Base-by-base conservation (phyloP, 306 rosid species). In the Ormosia semicastrata region DNA sequence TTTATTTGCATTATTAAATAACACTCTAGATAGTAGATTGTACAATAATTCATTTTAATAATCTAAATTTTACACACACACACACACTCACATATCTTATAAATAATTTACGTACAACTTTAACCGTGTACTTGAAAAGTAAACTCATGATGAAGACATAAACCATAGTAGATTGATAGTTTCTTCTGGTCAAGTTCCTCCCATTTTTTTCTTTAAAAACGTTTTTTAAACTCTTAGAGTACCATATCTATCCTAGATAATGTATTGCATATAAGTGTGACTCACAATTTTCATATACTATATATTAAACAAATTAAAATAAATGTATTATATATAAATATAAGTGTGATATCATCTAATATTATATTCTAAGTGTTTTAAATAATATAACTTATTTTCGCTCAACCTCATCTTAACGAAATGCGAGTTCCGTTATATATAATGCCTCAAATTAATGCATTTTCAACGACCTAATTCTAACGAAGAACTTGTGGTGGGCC, bases 381-480 rank as follows among this genome's bases (percentile, higher is more conserved):
- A n/a, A n/a, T n/a, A n/a, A n/a, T n/a, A n/a, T n/a, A n/a, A n/a
- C n/a, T n/a, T n/a, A n/a, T n/a, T n/a, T n/a, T n/a, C n/a, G n/a
- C n/a, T n/a, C n/a, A n/a, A n/a, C n/a, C n/a, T n/a, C n/a, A n/a
- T n/a, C n/a, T n/a, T n/a, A n/a, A n/a, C n/a, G n/a, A n/a, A n/a
- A 24, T 24, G 24, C 24, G 24, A 24, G 24, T 24, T 0, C 0
- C 24, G 24, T 24, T 24, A 24, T 24, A 24, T 24, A 24, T 24
- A 24, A 67, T 3, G 34, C 63, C 58, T 83, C 54, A 54, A 47
- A 66, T 39, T 29, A 66, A 53, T 66, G 72, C 65, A 60, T 36
- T 68, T 73, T 75, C 84, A 81, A 75, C 72, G 8, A 83, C 85
- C 75, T 13, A 64, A 44, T 62, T 79, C 60, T 44, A 69, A 80